Conservation (phyloP, 108 stramenopile species). For the Aureococcus anophagefferens region DNA sequence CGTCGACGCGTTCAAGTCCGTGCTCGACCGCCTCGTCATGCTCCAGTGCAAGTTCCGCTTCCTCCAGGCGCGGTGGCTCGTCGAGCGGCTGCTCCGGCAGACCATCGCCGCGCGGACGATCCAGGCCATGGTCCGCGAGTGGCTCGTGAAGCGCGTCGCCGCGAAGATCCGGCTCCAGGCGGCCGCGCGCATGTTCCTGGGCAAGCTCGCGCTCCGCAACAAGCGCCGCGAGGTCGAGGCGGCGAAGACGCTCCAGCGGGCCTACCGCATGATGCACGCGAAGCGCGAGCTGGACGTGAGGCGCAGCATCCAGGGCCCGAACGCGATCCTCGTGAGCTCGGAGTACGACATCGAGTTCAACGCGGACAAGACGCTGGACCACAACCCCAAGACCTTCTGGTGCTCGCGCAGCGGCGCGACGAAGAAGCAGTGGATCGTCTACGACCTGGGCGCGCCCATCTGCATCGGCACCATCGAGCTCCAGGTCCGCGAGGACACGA, state of each 20-base stretch:
- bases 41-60: background rate
- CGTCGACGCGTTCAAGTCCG: background rate
- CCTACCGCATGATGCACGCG: background rate
- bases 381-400: conserved; percentile 7
- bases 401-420: background rate
- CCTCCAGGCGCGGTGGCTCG: background rate
- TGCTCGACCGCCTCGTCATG: background rate
- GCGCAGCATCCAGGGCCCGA: background rate
- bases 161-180: background rate
- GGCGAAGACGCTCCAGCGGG: background rate
- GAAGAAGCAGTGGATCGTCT: conserved; percentile 11
- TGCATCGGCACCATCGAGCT: conserved; percentile 7
- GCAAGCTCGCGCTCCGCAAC: background rate
- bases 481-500: conserved; percentile 1
- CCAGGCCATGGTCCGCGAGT: background rate
- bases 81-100: background rate
- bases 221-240: background rate
- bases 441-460: background rate
- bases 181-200: background rate
- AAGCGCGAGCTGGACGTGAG: conserved; percentile 1
- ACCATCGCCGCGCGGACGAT: background rate
- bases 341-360: conserved; percentile 1
- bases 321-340: background rate
- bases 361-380: conserved; percentile 8
- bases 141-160: background rate